These are phyloP conservation scores for Diutina catenulata DNA, from an alignment of 1,139 yeast species.

Conservation along the genomic window DNA sequence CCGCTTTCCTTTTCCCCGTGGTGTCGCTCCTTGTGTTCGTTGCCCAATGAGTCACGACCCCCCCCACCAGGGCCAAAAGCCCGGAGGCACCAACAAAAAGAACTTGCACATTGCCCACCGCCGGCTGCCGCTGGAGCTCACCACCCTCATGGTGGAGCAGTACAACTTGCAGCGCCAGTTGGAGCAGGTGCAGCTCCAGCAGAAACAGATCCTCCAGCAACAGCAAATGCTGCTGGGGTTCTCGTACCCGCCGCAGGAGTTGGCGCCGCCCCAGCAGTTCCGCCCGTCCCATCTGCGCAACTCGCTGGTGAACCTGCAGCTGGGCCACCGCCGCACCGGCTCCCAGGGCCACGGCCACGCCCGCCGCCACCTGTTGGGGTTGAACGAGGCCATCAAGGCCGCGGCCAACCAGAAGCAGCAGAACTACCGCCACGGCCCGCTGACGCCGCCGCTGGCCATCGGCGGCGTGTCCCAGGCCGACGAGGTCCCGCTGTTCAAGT, in stretches of 20 bases:
- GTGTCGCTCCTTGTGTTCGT: too few species aligned
- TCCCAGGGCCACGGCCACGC: conserved; percentile 50
- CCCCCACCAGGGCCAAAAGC: conserved; percentile 3
- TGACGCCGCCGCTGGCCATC: not conserved
- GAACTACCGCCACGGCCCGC: conserved; percentile 4
- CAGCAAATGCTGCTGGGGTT: conserved; percentile 30
- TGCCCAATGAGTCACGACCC: not conserved
- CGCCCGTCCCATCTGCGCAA: not conserved
- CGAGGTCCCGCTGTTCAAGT: conserved; percentile 16
- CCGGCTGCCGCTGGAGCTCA: conserved; percentile 86
- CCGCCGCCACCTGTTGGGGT: conserved; percentile 86
- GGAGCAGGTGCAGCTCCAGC: conserved; percentile 86
- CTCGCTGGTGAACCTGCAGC: conserved; percentile 4
- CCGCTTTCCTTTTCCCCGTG: too few species aligned
- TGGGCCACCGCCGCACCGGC: conserved; percentile 27
- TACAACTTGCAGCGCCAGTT: conserved; percentile 86
- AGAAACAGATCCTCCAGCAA: conserved; percentile 70
- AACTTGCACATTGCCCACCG: conserved; percentile 84
- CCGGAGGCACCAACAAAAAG: conserved; percentile 4
- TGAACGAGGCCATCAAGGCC: conserved; percentile 92
- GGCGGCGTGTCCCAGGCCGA: not conserved
- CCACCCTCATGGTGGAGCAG: conserved; percentile 91
- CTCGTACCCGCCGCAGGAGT: conserved; percentile 12
- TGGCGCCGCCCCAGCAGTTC: not conserved
- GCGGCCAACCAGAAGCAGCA: conserved; percentile 76